Base-by-base conservation (phyloP, 305 asterid genomes). In the Solanum aculeatissimum region DNA sequence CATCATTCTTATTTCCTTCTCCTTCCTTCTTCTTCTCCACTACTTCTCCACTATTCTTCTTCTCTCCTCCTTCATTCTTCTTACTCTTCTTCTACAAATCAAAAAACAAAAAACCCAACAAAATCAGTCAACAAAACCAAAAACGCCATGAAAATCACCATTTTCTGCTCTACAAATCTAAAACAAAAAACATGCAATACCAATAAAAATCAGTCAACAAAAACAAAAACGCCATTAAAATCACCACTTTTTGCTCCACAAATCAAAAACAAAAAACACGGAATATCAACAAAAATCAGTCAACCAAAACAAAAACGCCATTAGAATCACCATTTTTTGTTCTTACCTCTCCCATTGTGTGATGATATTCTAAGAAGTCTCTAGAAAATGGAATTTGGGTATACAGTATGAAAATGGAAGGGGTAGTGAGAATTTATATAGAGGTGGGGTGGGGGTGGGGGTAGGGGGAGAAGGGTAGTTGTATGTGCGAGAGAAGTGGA, bases 11-110 rank as follows among this genome's bases (percentile, higher is more conserved):
- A 21, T 65, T 72, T 74, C 49, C 81, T 21, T 32, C 87, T 49
- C 83, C 86, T 75, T 47, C 88, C 71, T 85, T 87, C 88, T 86
- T 85, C 91, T 87, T 91, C 83, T 27, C 14, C 29, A 40, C 15
- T 23, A 54, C 16, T 77, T 38, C 79, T 16, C 60, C 86, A 8
- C 27, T 23, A 8, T 12, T 42, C 43, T 40, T 80, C 71, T 57
- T 55, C 53, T 35, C 81, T 74, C 81, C 81, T 23, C 81, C 81
- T 74, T 74, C 81, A 45, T 45, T 75, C 81, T 75, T 75, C 82
- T 75, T 75, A 3, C 43, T 75, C 82, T 75, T 75, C 63, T 49
- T 75, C 82, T 75, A 9, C 82, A 75, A 49, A 75, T 47, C 32
- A 72, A 43, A 66, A 66, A 68, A 57, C 3, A 15, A 1, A 11